Base-by-base conservation (phyloP, 2,329 filamentous ascomycete genomes). In the Elsinoe necatrix region DNA sequence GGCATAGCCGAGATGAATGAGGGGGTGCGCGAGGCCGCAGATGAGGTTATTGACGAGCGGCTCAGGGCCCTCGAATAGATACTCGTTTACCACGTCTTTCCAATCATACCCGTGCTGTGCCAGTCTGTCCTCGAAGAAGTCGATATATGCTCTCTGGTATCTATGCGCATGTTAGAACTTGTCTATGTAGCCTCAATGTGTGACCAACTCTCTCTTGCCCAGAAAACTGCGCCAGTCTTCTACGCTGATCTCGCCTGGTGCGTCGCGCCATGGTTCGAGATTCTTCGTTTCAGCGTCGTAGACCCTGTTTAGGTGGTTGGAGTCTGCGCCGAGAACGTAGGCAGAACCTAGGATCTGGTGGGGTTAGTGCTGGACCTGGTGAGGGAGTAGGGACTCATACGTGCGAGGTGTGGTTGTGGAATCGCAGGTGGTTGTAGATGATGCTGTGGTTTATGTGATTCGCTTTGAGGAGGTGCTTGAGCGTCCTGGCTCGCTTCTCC, bases 1-100 rank as follows among this genome's bases (percentile, higher is more conserved):
- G 8, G 90, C 93, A 68, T 95, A 96, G n/a, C 84, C 91, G 1
- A 98, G 79, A 66, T 97, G 93, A 58, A 97, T 93, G n/a, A 97
- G 76, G 1, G 92, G 88, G 65, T 96, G 89, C 16, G 86, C 92
- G 59, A 95, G 79, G 55, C 89, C 89, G 43, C 84, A 80, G 55
- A 95, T 82, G 37, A 96, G 73, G 35, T 85, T 84, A 71, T 95
- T 87, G 65, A 95, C 80, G 57, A 98, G 72, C 3, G 92, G 91
- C 67, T 87, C 77, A 52, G 87, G 79, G 31, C 84, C 86, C 41
- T 77, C 72, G 61, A 92, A 87, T 45, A 98, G 71, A 67, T 86
- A 97, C 60, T 91, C 81, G 2, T 82, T 74, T 7, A 95, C 75
- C 2, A 95, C 81, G 55, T 78, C 76, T 66, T 86, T 87, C 89